Conservation (phyloP, 768 basidiomycete genomes). For the Phallus indusiatus region DNA sequence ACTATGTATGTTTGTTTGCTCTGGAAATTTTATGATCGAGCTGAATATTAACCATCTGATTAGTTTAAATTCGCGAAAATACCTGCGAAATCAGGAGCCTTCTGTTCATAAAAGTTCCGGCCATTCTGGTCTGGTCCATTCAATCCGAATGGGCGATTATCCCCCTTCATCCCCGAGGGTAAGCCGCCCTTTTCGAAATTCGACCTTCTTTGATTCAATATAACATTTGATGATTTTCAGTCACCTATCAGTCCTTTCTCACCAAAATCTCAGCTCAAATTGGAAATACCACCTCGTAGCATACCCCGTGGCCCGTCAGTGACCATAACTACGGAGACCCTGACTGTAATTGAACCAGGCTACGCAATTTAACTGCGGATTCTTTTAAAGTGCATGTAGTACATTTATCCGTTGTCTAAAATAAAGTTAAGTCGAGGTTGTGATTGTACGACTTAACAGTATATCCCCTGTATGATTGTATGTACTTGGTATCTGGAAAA, state of each 20-base stretch:
- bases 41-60: not conserved
- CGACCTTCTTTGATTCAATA: not conserved
- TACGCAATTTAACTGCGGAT: not conserved
- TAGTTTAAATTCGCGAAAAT: constrained; percentile 5
- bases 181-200: not conserved
- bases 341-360: not conserved
- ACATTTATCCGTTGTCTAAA: no score
- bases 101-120: not conserved
- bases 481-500: not conserved
- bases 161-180: not conserved
- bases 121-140: not conserved
- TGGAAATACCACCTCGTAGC: not conserved
- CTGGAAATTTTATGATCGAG: not conserved
- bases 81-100: not conserved
- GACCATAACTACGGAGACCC: not conserved
- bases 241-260: not conserved
- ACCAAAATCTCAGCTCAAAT: not conserved
- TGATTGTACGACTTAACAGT: not conserved
- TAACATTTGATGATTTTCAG: not conserved
- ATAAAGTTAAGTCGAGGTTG: no score
- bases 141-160: not conserved
- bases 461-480: not conserved
- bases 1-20: constrained; percentile 1
- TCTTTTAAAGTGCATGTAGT: no score
- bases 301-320: not conserved